Conservation (phyloP, 176 grass and related monocot genomes). For the Urochloa ruziziensis region DNA sequence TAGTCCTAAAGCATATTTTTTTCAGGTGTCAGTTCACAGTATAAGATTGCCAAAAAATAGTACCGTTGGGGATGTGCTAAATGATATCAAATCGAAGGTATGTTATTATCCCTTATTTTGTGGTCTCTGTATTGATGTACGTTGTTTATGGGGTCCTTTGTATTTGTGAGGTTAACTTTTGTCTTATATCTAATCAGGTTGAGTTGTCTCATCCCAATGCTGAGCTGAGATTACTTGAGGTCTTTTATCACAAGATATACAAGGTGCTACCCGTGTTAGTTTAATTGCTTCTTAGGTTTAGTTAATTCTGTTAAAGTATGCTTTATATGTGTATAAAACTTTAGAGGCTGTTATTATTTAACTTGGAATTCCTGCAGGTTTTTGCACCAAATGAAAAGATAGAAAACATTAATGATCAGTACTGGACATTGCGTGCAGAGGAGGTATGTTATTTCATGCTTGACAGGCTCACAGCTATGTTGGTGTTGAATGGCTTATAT, state of each 20-base stretch:
- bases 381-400: slow-evolving; percentile 86
- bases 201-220: slow-evolving; percentile 77
- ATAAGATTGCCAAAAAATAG: slow-evolving; percentile 97
- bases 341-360: neutral
- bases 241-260: slow-evolving; percentile 99
- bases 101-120: neutral
- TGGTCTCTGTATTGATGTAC: neutral
- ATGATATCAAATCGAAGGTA: slow-evolving; percentile 92
- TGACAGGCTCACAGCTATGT: slow-evolving; percentile 19
- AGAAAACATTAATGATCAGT: slow-evolving; percentile 98
- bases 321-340: neutral
- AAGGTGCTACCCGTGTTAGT: slow-evolving; percentile 55
- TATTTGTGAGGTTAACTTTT: slow-evolving; percentile 12
- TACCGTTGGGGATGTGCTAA: slow-evolving; percentile 90
- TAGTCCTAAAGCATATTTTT: slow-evolving; percentile 33
- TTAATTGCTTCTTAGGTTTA: slow-evolving; percentile 12
- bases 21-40: slow-evolving; percentile 84
- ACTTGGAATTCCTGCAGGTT: slow-evolving; percentile 61
- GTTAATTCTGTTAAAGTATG: neutral
- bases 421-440: slow-evolving; percentile 96
- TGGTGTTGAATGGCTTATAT: neutral
- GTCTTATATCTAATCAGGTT: slow-evolving; percentile 48
- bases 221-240: slow-evolving; percentile 95
- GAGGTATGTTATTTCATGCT: slow-evolving; percentile 53
- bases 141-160: neutral